A percentile compares a stretch with the other conserved stretches of the same genome.
Conservation (phyloP, 2,329 filamentous ascomycete species). For the Nigrospora oryzae region DNA sequence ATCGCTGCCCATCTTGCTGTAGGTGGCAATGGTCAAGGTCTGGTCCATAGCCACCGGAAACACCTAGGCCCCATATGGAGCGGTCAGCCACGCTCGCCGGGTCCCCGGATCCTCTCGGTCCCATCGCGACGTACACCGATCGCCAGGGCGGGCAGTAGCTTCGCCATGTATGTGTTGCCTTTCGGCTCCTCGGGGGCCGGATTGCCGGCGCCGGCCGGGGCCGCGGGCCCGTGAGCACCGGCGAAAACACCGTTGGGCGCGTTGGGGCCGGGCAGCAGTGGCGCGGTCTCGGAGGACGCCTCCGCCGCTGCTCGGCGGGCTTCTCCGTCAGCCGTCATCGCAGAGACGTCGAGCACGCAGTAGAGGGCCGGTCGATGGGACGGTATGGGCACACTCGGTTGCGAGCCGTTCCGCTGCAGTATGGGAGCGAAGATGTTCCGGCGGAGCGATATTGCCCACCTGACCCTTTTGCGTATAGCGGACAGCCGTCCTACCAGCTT, state of each 20-base stretch:
- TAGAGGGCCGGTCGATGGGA: too few relatives aligned
- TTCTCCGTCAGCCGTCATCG: background rate
- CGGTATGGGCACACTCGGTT: too few relatives aligned
- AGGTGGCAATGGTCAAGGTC: conserved; percentile 70
- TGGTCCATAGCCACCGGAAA: conserved; percentile 69
- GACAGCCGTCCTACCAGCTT: too few relatives aligned
- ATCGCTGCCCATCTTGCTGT: conserved; percentile 69
- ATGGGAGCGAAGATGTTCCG: too few relatives aligned
- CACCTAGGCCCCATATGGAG: conserved; percentile 34
- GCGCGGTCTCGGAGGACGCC: background rate
- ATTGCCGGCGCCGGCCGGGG: conserved; percentile 5
- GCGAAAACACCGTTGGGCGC: background rate
- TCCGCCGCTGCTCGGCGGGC: background rate
- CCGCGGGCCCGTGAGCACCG: background rate
- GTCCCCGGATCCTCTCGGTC: background rate
- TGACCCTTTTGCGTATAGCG: too few relatives aligned
- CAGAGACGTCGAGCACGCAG: too few relatives aligned
- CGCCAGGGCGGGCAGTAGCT: conserved; percentile 16
- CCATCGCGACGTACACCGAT: conserved; percentile 11
- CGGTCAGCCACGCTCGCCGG: background rate
- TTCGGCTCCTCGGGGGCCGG: conserved; percentile 10
- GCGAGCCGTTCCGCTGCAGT: too few relatives aligned
- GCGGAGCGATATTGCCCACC: too few relatives aligned
- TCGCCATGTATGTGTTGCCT: conserved; percentile 14
- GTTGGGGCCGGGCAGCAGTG: background rate